Base-by-base conservation (phyloP, 1,139 yeast species). In the Sugiyamaella japonica region DNA sequence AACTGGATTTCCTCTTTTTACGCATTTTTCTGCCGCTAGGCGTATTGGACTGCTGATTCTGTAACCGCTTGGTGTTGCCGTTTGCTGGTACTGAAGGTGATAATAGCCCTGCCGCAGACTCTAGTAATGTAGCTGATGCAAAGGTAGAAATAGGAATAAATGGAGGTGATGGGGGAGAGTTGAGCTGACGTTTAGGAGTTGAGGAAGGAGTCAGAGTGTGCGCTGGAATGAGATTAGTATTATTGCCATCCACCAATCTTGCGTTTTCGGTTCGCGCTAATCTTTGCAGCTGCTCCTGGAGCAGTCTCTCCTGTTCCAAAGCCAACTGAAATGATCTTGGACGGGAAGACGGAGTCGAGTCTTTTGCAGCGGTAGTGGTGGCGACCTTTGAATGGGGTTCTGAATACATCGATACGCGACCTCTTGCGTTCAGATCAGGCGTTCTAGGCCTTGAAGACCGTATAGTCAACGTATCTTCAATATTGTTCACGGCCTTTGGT, bases 211-310 rank as follows among this genome's bases (percentile, higher is more conserved):
- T 37, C 17, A 20, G 16, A 7, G 50, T 7, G 25, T 28, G 9
- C 38, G 38, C 12, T 3, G 38, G 16, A n/a, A n/a, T 13, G 12
- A n/a, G 16, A 13, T 8, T 8, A 16, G 37, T 37, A 9, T 36
- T 41, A 42, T 34, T 34, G 13, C 44, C 39, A 20, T 50, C 57
- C 29, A 42, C 42, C 9, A 66, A 57, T 13, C 63, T 57, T 8
- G 70, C 72, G 56, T 70, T 70, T 32, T 69, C 70, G 1, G 66
- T 53, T 10, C 73, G 64, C 5, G 73, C 73, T 28, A 70, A 59
- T 53, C 59, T 62, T 48, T 63, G 66, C 7, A 70, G 61, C 52
- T 63, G 64, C 36, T 61, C 67, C 55, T 68, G 73, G n/a, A 70
- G 54, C 16, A 55, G 47, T 17, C 59, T 59, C 37, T 69, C 72